Percentiles rank a stretch among this genome's conserved stretches.
phyloP scores from a whole-genome alignment of 1,139 yeast species.

The Debaryomycetaceae sp. region DNA sequence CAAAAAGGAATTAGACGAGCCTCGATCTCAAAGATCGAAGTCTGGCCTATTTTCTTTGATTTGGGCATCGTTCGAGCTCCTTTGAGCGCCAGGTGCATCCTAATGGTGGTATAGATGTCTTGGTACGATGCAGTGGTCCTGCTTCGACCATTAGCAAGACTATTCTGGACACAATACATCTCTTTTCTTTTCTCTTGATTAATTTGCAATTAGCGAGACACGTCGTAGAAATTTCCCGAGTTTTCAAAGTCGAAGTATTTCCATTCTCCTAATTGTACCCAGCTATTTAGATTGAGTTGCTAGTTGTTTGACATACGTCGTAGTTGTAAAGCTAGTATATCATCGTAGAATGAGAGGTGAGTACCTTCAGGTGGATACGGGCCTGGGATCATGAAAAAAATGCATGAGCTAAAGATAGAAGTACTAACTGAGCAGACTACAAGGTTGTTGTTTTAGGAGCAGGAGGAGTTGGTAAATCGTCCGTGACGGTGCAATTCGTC shows the following conservation, averaged over 20 bases:
- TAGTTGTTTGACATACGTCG: neutral
- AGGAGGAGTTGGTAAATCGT: slow-evolving; percentile 53
- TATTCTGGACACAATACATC: too few relatives aligned
- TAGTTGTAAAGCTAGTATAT: neutral
- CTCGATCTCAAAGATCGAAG: neutral
- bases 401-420: neutral
- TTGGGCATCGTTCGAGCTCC: too few relatives aligned
- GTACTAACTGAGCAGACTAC: slow-evolving; percentile 25
- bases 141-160: too few relatives aligned
- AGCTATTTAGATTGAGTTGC: neutral
- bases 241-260: neutral
- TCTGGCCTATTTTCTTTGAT: neutral
- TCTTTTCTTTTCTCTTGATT: neutral
- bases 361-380: neutral
- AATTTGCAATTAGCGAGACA: neutral
- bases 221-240: neutral
- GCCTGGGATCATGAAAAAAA: neutral
- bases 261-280: neutral
- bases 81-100: too few relatives aligned
- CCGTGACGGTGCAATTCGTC: slow-evolving; percentile 49
- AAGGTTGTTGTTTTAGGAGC: slow-evolving; percentile 51
- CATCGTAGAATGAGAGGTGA: neutral
- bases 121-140: too few relatives aligned
- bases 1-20: neutral
- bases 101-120: too few relatives aligned